These are phyloP conservation scores for Ophiobolus disseminans DNA, from an alignment of 2,329 filamentous ascomycete species.

Conservation along the genomic window DNA sequence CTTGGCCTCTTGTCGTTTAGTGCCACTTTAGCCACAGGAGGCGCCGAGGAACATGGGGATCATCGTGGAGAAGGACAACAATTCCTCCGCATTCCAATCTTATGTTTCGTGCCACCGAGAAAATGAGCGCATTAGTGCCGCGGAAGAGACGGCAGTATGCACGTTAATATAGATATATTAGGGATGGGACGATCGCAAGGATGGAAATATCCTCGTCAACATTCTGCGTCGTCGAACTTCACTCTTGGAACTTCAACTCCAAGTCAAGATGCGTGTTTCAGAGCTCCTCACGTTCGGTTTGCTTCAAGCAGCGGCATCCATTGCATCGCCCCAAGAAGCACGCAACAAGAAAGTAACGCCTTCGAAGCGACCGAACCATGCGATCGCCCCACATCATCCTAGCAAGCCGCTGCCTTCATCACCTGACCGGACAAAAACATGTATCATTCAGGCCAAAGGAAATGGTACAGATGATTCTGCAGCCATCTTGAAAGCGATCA, in stretches of 20 bases:
- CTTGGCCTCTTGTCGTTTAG: constrained; percentile 25
- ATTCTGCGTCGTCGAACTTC: background rate
- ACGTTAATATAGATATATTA: constrained; percentile 27
- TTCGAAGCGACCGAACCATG: constrained; percentile 43
- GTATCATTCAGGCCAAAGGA: constrained; percentile 49
- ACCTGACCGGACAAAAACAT: constrained; percentile 46
- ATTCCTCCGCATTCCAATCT: constrained; percentile 23
- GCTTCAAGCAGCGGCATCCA: constrained; percentile 33
- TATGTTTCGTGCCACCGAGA: background rate
- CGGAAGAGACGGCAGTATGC: constrained; percentile 12
- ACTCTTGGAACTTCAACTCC: background rate
- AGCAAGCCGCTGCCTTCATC: constrained; percentile 45
- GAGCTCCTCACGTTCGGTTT: constrained; percentile 30
- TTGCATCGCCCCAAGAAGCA: constrained; percentile 26
- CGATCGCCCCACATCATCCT: constrained; percentile 46
- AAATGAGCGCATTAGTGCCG: constrained; percentile 6
- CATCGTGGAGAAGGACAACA: constrained; percentile 17
- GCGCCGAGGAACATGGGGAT: constrained; percentile 17
- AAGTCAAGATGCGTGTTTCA: constrained; percentile 35
- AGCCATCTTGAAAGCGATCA: constrained; percentile 62
- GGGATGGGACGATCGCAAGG: background rate
- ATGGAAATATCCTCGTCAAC: background rate
- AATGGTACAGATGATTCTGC: constrained; percentile 57
- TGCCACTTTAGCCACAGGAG: constrained; percentile 25
- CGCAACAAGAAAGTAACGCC: constrained; percentile 11